These are phyloP conservation scores for Sequoia sempervirens DNA, from an alignment of 75 land plant genomes.

Conservation along the genomic window DNA sequence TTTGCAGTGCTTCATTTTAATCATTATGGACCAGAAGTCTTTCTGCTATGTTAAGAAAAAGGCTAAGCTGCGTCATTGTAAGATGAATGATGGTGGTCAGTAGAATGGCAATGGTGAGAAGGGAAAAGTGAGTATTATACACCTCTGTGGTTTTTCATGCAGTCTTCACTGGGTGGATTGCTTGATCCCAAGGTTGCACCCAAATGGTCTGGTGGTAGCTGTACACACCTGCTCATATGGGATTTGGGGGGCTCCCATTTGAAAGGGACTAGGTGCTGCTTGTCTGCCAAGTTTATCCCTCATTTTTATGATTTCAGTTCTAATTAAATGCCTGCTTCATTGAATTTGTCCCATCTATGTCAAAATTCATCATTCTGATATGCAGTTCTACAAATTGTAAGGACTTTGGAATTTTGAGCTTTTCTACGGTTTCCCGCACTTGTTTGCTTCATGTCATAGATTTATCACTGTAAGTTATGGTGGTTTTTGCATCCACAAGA, in stretches of 20 bases:
- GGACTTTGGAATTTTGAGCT: too few species aligned
- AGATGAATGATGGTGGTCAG: not conserved
- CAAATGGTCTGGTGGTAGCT: not conserved
- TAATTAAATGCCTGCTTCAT: too few species aligned
- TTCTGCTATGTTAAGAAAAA: constrained; percentile 5
- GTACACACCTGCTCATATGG: not conserved
- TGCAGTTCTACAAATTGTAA: too few species aligned
- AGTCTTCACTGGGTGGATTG: not conserved
- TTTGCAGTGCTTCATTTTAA: too few species aligned
- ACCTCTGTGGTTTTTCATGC: not conserved
- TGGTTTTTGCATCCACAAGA: too few species aligned
- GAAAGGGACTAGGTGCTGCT: not conserved
- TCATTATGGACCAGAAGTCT: constrained; percentile 7
- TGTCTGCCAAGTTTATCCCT: not conserved
- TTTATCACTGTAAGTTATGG: too few species aligned
- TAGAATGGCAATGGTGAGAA: not conserved
- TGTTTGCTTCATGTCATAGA: too few species aligned
- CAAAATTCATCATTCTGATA: too few species aligned
- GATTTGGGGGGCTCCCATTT: not conserved
- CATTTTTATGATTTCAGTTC: too few species aligned
- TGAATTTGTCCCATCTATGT: too few species aligned
- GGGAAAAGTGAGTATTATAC: not conserved
- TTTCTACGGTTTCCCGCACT: too few species aligned
- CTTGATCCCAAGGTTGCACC: not conserved
- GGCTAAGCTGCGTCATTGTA: not conserved